These are phyloP conservation scores for Rubia peregrina DNA, from an alignment of 305 asterid genomes.

Conservation along the genomic window DNA sequence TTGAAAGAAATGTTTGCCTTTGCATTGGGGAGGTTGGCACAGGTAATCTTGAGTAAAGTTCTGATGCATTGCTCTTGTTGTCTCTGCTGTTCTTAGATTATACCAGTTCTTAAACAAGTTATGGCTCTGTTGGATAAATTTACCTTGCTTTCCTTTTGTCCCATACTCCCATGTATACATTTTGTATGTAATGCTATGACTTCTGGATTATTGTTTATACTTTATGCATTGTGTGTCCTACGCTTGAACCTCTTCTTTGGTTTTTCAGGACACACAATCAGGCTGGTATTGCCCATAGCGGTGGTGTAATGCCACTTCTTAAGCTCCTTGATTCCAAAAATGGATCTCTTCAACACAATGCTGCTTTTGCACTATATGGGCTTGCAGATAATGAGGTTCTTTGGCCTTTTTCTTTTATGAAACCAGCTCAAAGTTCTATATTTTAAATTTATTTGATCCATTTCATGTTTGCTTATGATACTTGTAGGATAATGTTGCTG, in stretches of 20 bases:
- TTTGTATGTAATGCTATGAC: neutral
- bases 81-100: neutral
- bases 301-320: constrained; percentile 75
- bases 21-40: constrained; percentile 98
- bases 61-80: neutral
- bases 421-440: neutral
- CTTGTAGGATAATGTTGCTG: constrained; percentile 91
- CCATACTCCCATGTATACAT: neutral
- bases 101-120: neutral
- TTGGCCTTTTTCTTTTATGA: constrained; percentile 4
- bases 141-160: neutral
- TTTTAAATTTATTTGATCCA: constrained; percentile 5
- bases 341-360: constrained; percentile 94
- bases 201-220: neutral
- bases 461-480: constrained; percentile 11
- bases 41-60: constrained; percentile 37
- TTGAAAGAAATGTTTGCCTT: constrained; percentile 96
- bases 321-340: constrained; percentile 93
- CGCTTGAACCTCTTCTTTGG: neutral
- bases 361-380: constrained; percentile 98
- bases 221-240: neutral
- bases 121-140: neutral
- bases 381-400: constrained; percentile 97
- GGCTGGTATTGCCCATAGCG: constrained; percentile 96
- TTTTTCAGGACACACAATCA: constrained; percentile 91